Percentiles rank a stretch among this genome's conserved stretches.
Conservation (phyloP, 2,329 filamentous ascomycete genomes). For the Monascus ruber region DNA sequence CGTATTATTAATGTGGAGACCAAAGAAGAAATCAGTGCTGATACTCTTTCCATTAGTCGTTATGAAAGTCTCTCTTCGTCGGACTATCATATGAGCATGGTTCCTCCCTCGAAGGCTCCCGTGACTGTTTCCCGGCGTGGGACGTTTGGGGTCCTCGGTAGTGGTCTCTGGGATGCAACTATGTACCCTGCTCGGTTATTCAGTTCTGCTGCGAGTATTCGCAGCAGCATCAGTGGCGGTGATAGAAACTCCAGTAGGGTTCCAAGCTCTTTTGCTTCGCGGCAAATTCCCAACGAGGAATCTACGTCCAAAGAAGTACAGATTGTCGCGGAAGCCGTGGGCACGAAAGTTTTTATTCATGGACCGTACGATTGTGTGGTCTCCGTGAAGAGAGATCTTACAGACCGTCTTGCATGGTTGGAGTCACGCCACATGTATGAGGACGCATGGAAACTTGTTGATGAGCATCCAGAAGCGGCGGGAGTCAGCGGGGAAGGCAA, state of each 20-base stretch:
- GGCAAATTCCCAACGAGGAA: constrained; percentile 36
- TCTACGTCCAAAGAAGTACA: constrained; percentile 31
- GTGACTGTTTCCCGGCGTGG: constrained; percentile 56
- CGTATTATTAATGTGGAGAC: constrained; percentile 81
- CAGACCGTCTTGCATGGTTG: constrained; percentile 79
- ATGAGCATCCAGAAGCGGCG: constrained; percentile 69
- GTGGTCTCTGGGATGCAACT: constrained; percentile 76
- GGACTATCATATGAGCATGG: constrained; percentile 80
- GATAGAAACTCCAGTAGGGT: constrained; percentile 46
- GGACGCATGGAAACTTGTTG: constrained; percentile 77
- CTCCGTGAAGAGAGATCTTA: constrained; percentile 72
- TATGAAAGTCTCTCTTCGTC: constrained; percentile 76
- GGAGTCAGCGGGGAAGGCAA: constrained; percentile 27
- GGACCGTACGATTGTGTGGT: constrained; percentile 96
- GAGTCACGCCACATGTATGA: constrained; percentile 70
- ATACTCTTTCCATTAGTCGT: constrained; percentile 72
- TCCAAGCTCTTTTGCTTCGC: constrained; percentile 43
- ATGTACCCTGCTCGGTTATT: constrained; percentile 81
- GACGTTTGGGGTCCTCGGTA: constrained; percentile 63
- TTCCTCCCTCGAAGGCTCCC: constrained; percentile 64
- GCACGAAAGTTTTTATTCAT: constrained; percentile 81
- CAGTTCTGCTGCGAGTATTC: constrained; percentile 71
- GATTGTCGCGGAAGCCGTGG: constrained; percentile 42
- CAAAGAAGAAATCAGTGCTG: constrained; percentile 72
- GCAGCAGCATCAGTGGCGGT: constrained; percentile 42